phyloP scores from a whole-genome alignment of 805 yeast genomes.

The Candida michaelii region DNA sequence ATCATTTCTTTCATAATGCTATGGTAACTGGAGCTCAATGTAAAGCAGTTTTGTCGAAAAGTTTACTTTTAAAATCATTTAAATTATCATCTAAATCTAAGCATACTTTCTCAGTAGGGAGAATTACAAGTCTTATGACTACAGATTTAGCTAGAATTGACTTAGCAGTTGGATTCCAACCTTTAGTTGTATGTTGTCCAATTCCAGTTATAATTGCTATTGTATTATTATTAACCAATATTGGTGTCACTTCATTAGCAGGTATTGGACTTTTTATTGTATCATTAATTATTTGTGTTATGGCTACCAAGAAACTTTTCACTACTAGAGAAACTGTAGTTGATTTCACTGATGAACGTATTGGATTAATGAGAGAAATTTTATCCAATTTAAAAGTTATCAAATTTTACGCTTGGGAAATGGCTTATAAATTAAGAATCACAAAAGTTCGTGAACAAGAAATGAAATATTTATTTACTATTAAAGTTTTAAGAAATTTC shows the following conservation, averaged over 20 bases:
- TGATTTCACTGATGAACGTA: constrained; percentile 41
- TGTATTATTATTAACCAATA: constrained; percentile 31
- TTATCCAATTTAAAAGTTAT: constrained; percentile 41
- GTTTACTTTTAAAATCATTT: constrained; percentile 40
- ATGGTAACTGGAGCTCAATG: constrained; percentile 44
- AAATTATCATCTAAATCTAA: constrained; percentile 32
- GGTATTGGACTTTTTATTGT: constrained; percentile 43
- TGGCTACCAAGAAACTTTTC: constrained; percentile 35
- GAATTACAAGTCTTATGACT: constrained; percentile 41
- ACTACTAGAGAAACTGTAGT: constrained; percentile 35
- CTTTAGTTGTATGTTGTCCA: constrained; percentile 42
- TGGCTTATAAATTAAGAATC: constrained; percentile 38
- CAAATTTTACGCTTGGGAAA: constrained; percentile 49
- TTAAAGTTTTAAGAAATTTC: constrained; percentile 41
- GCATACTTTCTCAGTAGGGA: constrained; percentile 37
- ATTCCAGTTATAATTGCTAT: constrained; percentile 42
- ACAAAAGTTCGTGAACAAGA: constrained; percentile 37
- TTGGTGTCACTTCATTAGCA: constrained; percentile 41
- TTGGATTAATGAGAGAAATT: constrained; percentile 43
- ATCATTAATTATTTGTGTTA: constrained; percentile 34
- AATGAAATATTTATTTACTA: constrained; percentile 41
- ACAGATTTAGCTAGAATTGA: constrained; percentile 46
- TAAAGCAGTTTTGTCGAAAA: constrained; percentile 41
- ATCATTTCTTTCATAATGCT: constrained; percentile 43
- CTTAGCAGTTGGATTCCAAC: constrained; percentile 44